Conservation (phyloP, 345 rosid genomes). For the Eucalyptus tenuipes region DNA sequence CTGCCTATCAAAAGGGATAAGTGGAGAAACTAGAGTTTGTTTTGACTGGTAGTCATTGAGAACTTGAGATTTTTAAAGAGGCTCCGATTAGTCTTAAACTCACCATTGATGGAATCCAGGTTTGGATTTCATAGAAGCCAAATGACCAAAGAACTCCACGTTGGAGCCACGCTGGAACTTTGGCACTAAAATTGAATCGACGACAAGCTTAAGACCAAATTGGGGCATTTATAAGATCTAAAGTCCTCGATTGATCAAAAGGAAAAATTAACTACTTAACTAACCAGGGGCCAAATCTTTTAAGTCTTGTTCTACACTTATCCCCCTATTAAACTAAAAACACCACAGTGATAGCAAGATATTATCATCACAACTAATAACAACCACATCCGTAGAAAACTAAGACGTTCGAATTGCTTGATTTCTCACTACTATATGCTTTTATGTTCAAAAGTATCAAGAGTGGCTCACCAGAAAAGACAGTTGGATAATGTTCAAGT, state of each 20-base stretch:
- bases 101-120: not conserved
- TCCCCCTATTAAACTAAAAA: not conserved
- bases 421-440: not conserved
- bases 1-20: not conserved
- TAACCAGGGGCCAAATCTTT: not conserved
- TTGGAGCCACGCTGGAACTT: not conserved
- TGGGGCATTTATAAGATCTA: not conserved
- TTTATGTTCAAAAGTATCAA: not conserved
- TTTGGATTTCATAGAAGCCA: not conserved
- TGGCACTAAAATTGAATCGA: not conserved
- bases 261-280: not conserved
- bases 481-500: not conserved
- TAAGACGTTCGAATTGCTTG: not conserved
- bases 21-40: not conserved
- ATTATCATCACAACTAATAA: not conserved
- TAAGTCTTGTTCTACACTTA: not conserved
- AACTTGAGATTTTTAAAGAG: not conserved
- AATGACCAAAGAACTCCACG: not conserved
- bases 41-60: not conserved
- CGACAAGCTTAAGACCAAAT: not conserved
- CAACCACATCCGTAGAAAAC: not conserved
- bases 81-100: not conserved
- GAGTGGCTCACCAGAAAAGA: not conserved
- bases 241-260: not conserved
- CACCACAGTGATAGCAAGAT: not conserved